Evolutionary conservation across 129 eudicot genomes (phyloP), one percentile per base, ranked within the genome.

Genomic region (Flaveria ramosissima): DNA sequence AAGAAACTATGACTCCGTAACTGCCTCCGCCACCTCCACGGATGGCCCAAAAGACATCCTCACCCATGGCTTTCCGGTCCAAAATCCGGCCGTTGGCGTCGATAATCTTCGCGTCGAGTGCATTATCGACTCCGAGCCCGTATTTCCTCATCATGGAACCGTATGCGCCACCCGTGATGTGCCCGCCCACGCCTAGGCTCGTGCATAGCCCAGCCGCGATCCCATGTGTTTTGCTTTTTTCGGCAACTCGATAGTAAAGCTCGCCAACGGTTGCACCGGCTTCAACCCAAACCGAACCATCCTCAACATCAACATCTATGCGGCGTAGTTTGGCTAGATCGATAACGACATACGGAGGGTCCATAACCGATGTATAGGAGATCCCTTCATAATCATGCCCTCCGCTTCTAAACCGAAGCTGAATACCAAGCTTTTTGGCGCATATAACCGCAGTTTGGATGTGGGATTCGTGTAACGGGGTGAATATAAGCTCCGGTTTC

Each of bases 21-120:
- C 90, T 91, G 14, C 81, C 97, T 7, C 93, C 97, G 7, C 93
- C 97, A 1, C 85, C 97, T 5, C 97, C 97, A 24, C 90, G 76
- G 13, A 91, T 77, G 6, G 97, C 97, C 97, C 94, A 91, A 73
- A 91, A 91, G 1, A 88, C 84, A 69, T 91, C 97, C 61, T 91
- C 97, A 4, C 97, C 97, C 97, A 88, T 91, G 2, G 94, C 77
- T 42, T 70, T 78, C 52, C 93, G 81, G 45, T 91, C 89, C 12
- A 88, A 80, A 9, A 91, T 68, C 6, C 66, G 73, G 0, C 97
- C 97, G 1, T 67, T 72, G 0, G 85, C 85, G 36, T 91, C 90
- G 3, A 91, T 85, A 19, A 91, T 83, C 57, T 85, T 81, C 0
- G 92, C 92, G 56, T 88, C 97, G 9, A 91, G 63, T 21, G 87